Base-by-base conservation (phyloP, 1,284 basidiomycete species). In the Stygiomarasmius scandens region DNA sequence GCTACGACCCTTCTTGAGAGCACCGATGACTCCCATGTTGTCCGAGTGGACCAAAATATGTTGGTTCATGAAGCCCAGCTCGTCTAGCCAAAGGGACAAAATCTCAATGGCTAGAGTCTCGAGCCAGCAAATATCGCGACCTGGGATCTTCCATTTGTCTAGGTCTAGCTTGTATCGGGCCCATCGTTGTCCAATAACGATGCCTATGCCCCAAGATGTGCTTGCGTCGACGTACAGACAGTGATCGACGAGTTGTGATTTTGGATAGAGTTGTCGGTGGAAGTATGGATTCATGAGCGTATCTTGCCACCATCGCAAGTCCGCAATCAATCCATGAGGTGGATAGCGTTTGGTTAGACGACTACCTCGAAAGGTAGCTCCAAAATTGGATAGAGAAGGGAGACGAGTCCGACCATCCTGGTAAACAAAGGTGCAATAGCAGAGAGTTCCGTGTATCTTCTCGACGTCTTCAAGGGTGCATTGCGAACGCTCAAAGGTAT, bases 21-120 rank as follows among this genome's bases (percentile, higher is more conserved):
- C 75, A 2, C 70, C 71, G 14, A 77, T 71, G 1, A 75, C 71
- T 2, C 77, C 77, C 43, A 69, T 59, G 61, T 80, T 79, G 16
- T 53, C 55, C 0, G 56, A 58, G 14, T 55, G 43, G 5, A 55
- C 23, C 1, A 50, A 20, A 3, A 58, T 12, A 10, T 27, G 22
- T 4, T 12, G 3, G 27, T 58, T 29, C 0, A 2, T 10, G 22
- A 47, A 20, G 3, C 56, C 49, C 1, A 25, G 2, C 1, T 23
- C 34, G 1, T 12, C 25, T 2, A 61, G 53, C 16, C 46, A 52
- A 2, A 45, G 38, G 11, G 55, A 5, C 0, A 54, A 2, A 5
- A 54, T n/a, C 20, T 60, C 55, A 16, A 57, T 23, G 0, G 51
- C 59, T 19, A 60, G 1, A 5, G 55, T 57, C 23, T 60, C 51